phyloP scores from a whole-genome alignment of 805 yeast species.

The Candida vaughaniae region DNA sequence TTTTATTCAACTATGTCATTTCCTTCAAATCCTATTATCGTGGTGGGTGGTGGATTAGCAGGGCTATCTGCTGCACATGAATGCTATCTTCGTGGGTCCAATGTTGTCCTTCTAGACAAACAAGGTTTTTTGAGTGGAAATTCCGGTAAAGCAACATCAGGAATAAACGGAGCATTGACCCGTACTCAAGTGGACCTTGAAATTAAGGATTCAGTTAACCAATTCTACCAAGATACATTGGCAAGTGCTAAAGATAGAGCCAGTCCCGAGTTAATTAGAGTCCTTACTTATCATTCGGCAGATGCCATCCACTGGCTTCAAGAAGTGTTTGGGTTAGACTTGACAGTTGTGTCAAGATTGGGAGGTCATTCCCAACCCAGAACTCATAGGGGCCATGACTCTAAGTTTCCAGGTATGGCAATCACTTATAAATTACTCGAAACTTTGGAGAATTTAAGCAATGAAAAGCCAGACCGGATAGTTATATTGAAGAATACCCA shows the following conservation, averaged over 20 bases:
- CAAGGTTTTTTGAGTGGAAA: constrained; percentile 63
- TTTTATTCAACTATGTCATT: constrained; percentile 2
- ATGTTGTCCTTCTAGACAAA: constrained; percentile 55
- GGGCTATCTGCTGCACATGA: constrained; percentile 65
- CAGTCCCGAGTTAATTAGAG: constrained; percentile 55
- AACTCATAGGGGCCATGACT: constrained; percentile 76
- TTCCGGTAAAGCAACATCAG: constrained; percentile 66
- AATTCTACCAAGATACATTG: constrained; percentile 64
- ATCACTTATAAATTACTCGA: constrained; percentile 55
- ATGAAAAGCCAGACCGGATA: constrained; percentile 43
- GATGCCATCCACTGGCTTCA: constrained; percentile 76
- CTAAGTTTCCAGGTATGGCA: constrained; percentile 66
- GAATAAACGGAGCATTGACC: constrained; percentile 73
- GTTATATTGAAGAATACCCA: constrained; percentile 39
- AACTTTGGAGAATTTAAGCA: constrained; percentile 47
- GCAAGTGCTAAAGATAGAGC: constrained; percentile 65
- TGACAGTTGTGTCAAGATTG: constrained; percentile 67
- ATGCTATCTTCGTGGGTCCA: constrained; percentile 51
- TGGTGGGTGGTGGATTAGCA: constrained; percentile 67
- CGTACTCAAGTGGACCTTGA: constrained; percentile 51
- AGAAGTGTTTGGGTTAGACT: constrained; percentile 56
- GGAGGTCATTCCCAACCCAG: constrained; percentile 84
- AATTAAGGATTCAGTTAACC: constrained; percentile 55
- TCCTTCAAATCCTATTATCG: constrained; percentile 43
- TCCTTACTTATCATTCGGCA: constrained; percentile 59